Base-by-base conservation (phyloP, 208 protist genomes). In the Trypanosoma vivax region DNA sequence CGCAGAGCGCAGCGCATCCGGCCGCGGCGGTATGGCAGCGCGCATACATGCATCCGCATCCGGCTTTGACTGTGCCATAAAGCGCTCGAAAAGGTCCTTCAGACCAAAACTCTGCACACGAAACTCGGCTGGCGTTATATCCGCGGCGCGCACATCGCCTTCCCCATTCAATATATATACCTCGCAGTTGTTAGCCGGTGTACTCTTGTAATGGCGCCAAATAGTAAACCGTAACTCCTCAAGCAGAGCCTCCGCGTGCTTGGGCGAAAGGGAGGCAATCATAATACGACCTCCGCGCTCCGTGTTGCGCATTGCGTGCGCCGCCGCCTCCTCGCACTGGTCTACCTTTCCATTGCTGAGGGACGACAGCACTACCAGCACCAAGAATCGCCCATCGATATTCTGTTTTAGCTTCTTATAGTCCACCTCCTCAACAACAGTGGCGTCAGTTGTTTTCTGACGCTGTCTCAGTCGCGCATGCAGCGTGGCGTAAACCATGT, bases 91-190 rank as follows among this genome's bases (percentile, higher is more conserved):
- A n/a, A n/a, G n/a, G n/a, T n/a, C n/a, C n/a, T n/a, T n/a, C n/a
- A n/a, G n/a, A n/a, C n/a, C n/a, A n/a, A n/a, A n/a, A n/a, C n/a
- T n/a, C n/a, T n/a, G n/a, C n/a, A n/a, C n/a, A n/a, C n/a, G n/a
- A n/a, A n/a, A n/a, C n/a, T n/a, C n/a, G n/a, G n/a, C n/a, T n/a
- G n/a, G n/a, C n/a, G n/a, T n/a, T n/a, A 57, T 38, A 27, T 58
- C 59, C 41, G 51, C 24, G 13, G 38, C 24, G 19, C 21, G n/a
- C 3, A 57, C 33, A 21, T 37, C 27, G 13, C 59, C 50, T 29
- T 65, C 31, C 9, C 33, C 25, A 28, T 65, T 14, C 41, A 65
- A 65, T 5, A 57, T 25, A 29, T 65, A 65, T 3, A 65, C 49
- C 33, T 65, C 59, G 30, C 59, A 65, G 4, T 45, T 6, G 4